phyloP scores from a whole-genome alignment of 2,329 filamentous ascomycete species.

The Pseudogymnoascus sp. region DNA sequence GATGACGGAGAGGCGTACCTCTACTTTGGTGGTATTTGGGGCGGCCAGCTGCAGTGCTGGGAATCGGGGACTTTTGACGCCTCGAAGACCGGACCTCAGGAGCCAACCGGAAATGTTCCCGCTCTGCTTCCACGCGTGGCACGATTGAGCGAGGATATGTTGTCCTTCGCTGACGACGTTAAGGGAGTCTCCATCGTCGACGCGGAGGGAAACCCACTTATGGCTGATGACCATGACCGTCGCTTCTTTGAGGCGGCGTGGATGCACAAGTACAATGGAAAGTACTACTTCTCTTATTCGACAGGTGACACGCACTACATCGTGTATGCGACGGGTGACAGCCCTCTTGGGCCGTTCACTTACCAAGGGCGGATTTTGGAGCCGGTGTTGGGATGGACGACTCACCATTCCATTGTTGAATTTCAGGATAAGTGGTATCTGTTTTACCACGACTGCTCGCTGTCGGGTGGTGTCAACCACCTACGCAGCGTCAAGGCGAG shows the following conservation, averaged over 20 bases:
- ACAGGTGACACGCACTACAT: conserved; percentile 71
- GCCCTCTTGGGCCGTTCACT: conserved; percentile 62
- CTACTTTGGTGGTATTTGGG: conserved; percentile 75
- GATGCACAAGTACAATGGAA: conserved; percentile 63
- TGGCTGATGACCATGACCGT: conserved; percentile 60
- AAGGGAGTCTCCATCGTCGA: conserved; percentile 57
- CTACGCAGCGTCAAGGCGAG: conserved; percentile 56
- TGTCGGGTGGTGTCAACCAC: conserved; percentile 61
- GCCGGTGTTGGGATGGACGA: conserved; percentile 73
- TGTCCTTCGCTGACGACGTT: conserved; percentile 45
- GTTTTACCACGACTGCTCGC: conserved; percentile 66
- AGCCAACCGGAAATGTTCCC: conserved; percentile 47
- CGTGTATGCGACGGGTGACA: conserved; percentile 57
- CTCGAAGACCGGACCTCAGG: conserved; percentile 46
- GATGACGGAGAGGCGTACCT: conserved; percentile 58
- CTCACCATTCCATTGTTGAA: conserved; percentile 70
- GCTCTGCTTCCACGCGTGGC: conserved; percentile 62
- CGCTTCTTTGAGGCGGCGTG: conserved; percentile 76
- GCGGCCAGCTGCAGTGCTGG: conserved; percentile 73
- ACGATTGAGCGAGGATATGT: conserved; percentile 56
- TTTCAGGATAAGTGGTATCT: conserved; percentile 63
- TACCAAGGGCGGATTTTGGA: conserved; percentile 64
- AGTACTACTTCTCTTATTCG: conserved; percentile 70
- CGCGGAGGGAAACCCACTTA: conserved; percentile 48
- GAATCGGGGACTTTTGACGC: conserved; percentile 47